Conservation (phyloP, 2,329 filamentous ascomycete species). For the Tolypocladium guangdongense region DNA sequence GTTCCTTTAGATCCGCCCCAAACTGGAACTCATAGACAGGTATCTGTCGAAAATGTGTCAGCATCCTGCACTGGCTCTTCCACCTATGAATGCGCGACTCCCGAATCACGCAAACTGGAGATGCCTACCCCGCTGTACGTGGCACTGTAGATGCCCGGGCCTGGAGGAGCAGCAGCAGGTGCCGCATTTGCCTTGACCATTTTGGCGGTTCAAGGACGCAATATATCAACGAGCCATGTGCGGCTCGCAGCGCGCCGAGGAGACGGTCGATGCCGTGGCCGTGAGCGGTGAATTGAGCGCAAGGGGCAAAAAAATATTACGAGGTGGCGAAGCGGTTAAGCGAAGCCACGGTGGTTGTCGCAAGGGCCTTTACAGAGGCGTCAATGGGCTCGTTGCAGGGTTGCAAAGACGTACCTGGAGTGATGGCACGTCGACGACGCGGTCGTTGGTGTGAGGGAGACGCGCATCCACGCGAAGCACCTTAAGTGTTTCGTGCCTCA, state of each 20-base stretch:
- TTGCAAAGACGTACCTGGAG: constrained; percentile 15
- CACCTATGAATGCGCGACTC: no score
- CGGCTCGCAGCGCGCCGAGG: not conserved
- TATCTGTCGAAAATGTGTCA: constrained; percentile 43
- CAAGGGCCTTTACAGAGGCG: not conserved
- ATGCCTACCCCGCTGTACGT: constrained; percentile 57
- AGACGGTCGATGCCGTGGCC: not conserved
- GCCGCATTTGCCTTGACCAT: constrained; percentile 36
- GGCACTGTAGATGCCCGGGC: constrained; percentile 51
- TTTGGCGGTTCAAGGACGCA: constrained; percentile 12
- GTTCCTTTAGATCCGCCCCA: constrained; percentile 62
- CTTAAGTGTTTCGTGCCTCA: constrained; percentile 25
- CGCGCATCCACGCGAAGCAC: constrained; percentile 27
- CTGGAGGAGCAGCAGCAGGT: constrained; percentile 11
- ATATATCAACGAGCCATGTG: not conserved
- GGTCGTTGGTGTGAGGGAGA: constrained; percentile 18
- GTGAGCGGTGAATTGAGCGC: not conserved
- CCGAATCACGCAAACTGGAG: not conserved
- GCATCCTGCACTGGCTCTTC: not conserved
- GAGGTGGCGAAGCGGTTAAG: not conserved
- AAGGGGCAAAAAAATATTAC: not conserved
- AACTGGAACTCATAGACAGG: constrained; percentile 93
- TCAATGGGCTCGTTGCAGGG: constrained; percentile 6
- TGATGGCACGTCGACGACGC: constrained; percentile 26
- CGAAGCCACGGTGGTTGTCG: not conserved